Conservation (phyloP, 176 grass and related monocot genomes). For the Triticum monococcum region DNA sequence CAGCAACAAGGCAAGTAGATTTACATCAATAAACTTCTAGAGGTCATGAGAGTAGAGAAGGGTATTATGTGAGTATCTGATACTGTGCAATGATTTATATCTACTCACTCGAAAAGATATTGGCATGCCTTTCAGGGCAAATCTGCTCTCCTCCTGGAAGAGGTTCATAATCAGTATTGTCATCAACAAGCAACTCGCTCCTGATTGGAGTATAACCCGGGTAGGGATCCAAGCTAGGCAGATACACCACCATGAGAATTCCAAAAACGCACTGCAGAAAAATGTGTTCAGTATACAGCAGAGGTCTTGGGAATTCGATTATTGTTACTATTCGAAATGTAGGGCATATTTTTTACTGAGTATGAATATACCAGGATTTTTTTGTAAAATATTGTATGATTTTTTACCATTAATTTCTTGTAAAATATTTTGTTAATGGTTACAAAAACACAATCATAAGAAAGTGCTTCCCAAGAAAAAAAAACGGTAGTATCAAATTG, state of each 20-base stretch:
- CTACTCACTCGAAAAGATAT: slow-evolving; percentile 72
- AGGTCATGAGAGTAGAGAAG: background rate
- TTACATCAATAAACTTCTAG: background rate
- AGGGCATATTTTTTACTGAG: background rate
- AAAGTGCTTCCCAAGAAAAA: background rate
- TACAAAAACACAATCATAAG: background rate
- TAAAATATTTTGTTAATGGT: background rate
- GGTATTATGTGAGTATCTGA: slow-evolving; percentile 13
- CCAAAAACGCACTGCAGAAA: slow-evolving; percentile 85
- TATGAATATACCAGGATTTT: background rate
- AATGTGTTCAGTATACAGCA: slow-evolving; percentile 1
- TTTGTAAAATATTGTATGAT: background rate
- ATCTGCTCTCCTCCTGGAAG: slow-evolving; percentile 78
- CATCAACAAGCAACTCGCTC: slow-evolving; percentile 50
- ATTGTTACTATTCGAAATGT: background rate
- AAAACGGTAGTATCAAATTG: background rate
- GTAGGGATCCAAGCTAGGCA: slow-evolving; percentile 86
- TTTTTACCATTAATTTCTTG: slow-evolving; percentile 1
- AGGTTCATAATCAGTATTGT: slow-evolving; percentile 79
- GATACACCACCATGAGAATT: slow-evolving; percentile 77
- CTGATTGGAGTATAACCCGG: slow-evolving; percentile 76
- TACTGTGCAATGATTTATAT: slow-evolving; percentile 26
- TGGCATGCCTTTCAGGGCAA: slow-evolving; percentile 76
- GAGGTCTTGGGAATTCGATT: background rate
- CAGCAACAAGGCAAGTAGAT: slow-evolving; percentile 28